A percentile compares a stretch with the other conserved stretches of the same genome.
These are phyloP conservation scores for Microsporum canis DNA, from an alignment of 2,329 filamentous ascomycete species.

Conservation along the genomic window DNA sequence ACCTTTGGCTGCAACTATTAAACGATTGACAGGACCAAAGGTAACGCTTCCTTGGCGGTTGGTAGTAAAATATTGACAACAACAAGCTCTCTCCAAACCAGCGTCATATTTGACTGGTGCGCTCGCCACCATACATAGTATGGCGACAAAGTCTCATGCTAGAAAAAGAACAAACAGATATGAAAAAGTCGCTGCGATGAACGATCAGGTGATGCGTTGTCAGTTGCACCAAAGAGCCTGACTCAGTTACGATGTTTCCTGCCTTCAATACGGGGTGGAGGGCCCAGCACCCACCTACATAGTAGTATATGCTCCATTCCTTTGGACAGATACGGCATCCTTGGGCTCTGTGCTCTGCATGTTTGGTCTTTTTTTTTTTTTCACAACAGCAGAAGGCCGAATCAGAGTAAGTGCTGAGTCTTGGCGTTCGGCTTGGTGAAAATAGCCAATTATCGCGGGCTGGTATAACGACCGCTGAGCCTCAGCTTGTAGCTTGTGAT, in stretches of 20 bases:
- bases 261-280: background rate
- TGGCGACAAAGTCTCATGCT: background rate
- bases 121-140: background rate
- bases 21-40: background rate
- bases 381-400: background rate
- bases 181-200: background rate
- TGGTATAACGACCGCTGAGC: background rate
- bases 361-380: background rate
- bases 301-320: too few species aligned
- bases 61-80: background rate
- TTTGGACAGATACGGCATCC: background rate
- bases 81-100: background rate
- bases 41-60: background rate
- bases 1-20: background rate
- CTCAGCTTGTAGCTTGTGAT: conserved; percentile 1
- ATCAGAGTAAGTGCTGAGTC: background rate
- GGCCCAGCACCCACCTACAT: background rate
- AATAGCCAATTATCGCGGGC: background rate
- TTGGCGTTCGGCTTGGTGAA: background rate
- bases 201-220: background rate
- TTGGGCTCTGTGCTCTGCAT: background rate
- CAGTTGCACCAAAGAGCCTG: background rate
- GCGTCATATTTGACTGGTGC: background rate
- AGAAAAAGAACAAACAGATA: background rate
- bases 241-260: background rate